These are phyloP conservation scores for Trypanosoma platydactyli DNA, from an alignment of 208 protist genomes.

Conservation along the genomic window DNA sequence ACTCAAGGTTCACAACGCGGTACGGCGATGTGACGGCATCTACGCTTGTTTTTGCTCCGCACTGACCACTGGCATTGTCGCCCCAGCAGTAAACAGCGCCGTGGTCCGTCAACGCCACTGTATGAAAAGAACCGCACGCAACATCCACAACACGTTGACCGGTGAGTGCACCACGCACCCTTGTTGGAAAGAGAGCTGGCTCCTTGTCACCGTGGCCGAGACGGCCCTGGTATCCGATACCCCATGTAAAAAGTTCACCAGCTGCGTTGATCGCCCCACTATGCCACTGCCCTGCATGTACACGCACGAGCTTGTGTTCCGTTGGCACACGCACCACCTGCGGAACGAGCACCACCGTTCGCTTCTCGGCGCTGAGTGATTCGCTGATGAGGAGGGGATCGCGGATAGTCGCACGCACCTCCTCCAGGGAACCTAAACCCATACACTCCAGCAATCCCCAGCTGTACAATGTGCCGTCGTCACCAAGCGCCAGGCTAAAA, in stretches of 20 bases:
- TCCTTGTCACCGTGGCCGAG: slow-evolving; percentile 77
- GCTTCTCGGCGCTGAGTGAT: slow-evolving; percentile 80
- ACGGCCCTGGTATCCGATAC: slow-evolving; percentile 84
- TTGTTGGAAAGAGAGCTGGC: slow-evolving; percentile 56
- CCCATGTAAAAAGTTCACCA: slow-evolving; percentile 88
- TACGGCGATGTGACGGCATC: slow-evolving; percentile 72
- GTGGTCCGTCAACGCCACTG: slow-evolving; percentile 63
- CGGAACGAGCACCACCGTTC: slow-evolving; percentile 73
- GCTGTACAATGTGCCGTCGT: slow-evolving; percentile 70
- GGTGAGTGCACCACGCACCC: slow-evolving; percentile 61
- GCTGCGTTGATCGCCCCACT: slow-evolving; percentile 71
- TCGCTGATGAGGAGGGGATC: slow-evolving; percentile 44
- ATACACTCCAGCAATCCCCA: slow-evolving; percentile 87
- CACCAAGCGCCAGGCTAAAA: slow-evolving; percentile 76
- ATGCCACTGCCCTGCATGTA: slow-evolving; percentile 90
- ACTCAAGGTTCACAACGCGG: slow-evolving; percentile 76
- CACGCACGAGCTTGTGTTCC: slow-evolving; percentile 42
- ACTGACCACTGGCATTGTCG: slow-evolving; percentile 83
- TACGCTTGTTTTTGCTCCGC: slow-evolving; percentile 38
- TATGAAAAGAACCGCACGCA: slow-evolving; percentile 87
- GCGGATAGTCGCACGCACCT: slow-evolving; percentile 39
- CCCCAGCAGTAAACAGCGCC: slow-evolving; percentile 86
- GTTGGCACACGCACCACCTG: slow-evolving; percentile 59
- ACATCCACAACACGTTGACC: slow-evolving; percentile 66
- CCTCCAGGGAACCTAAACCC: slow-evolving; percentile 63